Conservation (phyloP, 129 eudicot genomes). For the sunflower (Helianthus annuus) region HanXRQr2.0-SUNRISE NC_035448.2:40469093-40469592, state of each 20-base stretch:
- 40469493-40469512: slow-evolving; percentile 35
- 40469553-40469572: not conserved
- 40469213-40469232: not conserved
- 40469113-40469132: slow-evolving; percentile 80
- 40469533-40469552: slow-evolving; percentile 14
- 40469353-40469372: slow-evolving; percentile 74
- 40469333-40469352: slow-evolving; percentile 48
- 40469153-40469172: slow-evolving; percentile 87
- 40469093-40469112: slow-evolving; percentile 45
- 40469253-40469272: slow-evolving; percentile 56
- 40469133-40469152: slow-evolving; percentile 84
- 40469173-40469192: slow-evolving; percentile 7
- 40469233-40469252: slow-evolving; percentile 38
- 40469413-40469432: slow-evolving; percentile 31
- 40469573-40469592: not conserved
- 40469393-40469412: slow-evolving; percentile 47
- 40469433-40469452: slow-evolving; percentile 43
- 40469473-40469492: slow-evolving; percentile 37
- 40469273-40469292: slow-evolving; percentile 69
- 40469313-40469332: slow-evolving; percentile 59
- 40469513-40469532: slow-evolving; percentile 17
- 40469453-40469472: slow-evolving; percentile 33
- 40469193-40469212: not conserved
- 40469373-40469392: slow-evolving; percentile 76
- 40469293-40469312: slow-evolving; percentile 61